These are phyloP conservation scores for Aureobasidium sp. DNA, from an alignment of 2,329 filamentous ascomycete genomes.

Conservation along the genomic window DNA sequence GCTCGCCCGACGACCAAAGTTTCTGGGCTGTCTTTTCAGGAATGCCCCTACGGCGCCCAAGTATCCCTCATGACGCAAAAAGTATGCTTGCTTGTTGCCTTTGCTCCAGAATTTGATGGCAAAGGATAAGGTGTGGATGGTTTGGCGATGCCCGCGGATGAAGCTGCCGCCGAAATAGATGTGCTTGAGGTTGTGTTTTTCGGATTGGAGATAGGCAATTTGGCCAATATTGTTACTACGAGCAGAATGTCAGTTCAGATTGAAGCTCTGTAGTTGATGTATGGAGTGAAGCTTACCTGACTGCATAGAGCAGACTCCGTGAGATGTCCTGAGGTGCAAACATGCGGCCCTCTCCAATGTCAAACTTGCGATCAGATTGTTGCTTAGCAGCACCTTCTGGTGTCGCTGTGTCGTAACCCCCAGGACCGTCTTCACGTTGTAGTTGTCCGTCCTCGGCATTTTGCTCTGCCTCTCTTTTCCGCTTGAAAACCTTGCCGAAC, in stretches of 20 bases:
- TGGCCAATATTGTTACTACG: slow-evolving; percentile 92
- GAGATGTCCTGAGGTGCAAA: slow-evolving; percentile 84
- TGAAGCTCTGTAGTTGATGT: background rate
- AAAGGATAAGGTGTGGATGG: slow-evolving; percentile 94
- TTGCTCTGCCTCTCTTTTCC: slow-evolving; percentile 77
- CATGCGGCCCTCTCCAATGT: slow-evolving; percentile 38
- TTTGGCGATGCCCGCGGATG: slow-evolving; percentile 91
- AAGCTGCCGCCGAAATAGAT: slow-evolving; percentile 98
- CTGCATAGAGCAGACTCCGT: slow-evolving; percentile 83
- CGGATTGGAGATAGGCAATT: slow-evolving; percentile 93
- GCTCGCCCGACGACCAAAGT: slow-evolving; percentile 69
- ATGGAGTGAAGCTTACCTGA: slow-evolving; percentile 47
- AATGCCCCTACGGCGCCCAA: slow-evolving; percentile 91
- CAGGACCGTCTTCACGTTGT: slow-evolving; percentile 42
- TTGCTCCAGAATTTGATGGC: slow-evolving; percentile 98
- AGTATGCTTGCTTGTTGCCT: slow-evolving; percentile 90
- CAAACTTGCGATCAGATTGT: slow-evolving; percentile 28
- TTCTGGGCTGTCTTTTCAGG: slow-evolving; percentile 78
- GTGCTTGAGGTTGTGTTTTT: slow-evolving; percentile 81
- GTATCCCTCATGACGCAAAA: slow-evolving; percentile 91
- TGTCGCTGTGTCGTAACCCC: slow-evolving; percentile 18
- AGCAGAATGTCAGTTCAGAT: slow-evolving; percentile 24
- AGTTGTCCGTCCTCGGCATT: slow-evolving; percentile 67
- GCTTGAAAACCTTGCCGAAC: slow-evolving; percentile 93
- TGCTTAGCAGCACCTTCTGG: slow-evolving; percentile 21